phyloP scores from a whole-genome alignment of 441 rosid genomes.

The Hura crepitans region DNA sequence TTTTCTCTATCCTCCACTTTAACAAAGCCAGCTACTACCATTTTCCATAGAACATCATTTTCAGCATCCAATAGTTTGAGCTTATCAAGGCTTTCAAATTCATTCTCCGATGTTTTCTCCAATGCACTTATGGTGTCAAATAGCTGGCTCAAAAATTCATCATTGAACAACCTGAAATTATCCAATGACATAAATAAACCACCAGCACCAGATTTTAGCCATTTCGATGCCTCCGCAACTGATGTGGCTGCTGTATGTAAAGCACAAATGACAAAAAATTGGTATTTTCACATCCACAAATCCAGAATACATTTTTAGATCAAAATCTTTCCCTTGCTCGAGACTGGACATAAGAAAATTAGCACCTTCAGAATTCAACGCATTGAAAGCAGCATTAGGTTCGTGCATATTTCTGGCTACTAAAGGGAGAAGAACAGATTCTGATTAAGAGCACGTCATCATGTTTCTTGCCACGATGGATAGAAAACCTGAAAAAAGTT shows the following conservation, averaged over 20 bases:
- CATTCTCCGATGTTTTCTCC: constrained; percentile 30
- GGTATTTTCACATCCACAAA: constrained; percentile 61
- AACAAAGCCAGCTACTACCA: constrained; percentile 47
- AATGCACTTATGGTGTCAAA: constrained; percentile 31
- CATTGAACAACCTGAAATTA: constrained; percentile 54
- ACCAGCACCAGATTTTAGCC: constrained; percentile 53
- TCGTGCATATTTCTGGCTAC: constrained; percentile 73
- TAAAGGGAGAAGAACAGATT: constrained; percentile 72
- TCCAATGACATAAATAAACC: constrained; percentile 74
- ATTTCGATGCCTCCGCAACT: constrained; percentile 34
- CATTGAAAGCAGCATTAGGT: constrained; percentile 54
- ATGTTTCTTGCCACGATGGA: constrained; percentile 86
- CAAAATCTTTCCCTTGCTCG: constrained; percentile 33
- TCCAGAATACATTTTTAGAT: constrained; percentile 35
- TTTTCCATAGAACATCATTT: constrained; percentile 27
- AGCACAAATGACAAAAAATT: constrained; percentile 38
- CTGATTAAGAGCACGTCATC: constrained; percentile 62
- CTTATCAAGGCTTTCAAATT: constrained; percentile 22
- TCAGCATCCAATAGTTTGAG: constrained; percentile 23
- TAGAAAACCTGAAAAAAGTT: constrained; percentile 61
- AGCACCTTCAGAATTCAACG: constrained; percentile 85
- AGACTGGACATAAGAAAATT: constrained; percentile 67
- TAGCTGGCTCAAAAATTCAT: constrained; percentile 45
- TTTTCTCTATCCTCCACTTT: constrained; percentile 68
- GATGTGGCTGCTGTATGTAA: constrained; percentile 23